phyloP scores from a whole-genome alignment of 169 alveolate genomes.

The Cryptosporidium sp. region DNA sequence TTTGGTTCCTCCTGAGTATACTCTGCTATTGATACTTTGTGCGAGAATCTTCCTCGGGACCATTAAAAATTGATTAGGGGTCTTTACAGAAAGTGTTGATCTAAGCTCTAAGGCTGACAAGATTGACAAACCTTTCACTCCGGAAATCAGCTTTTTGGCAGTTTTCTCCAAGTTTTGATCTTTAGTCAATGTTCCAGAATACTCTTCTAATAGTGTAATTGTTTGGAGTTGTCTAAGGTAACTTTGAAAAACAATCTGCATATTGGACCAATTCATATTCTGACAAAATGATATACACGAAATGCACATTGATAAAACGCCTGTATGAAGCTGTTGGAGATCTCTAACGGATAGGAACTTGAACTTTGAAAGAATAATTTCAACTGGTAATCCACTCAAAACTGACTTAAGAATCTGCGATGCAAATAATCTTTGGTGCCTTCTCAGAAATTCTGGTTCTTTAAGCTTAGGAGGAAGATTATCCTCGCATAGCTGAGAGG shows the following conservation, averaged over 20 bases:
- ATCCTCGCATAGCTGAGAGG: constrained; percentile 19
- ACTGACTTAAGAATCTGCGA: constrained; percentile 8
- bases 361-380: constrained; percentile 14
- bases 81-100: constrained; percentile 28
- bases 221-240: constrained; percentile 11
- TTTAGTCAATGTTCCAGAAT: constrained; percentile 3
- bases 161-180: constrained; percentile 9
- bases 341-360: constrained; percentile 12
- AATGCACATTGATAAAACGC: constrained; percentile 18
- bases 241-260: constrained; percentile 33
- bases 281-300: constrained; percentile 58
- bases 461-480: constrained; percentile 28
- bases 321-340: constrained; percentile 38
- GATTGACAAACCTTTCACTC: constrained; percentile 16
- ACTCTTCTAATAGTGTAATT: constrained; percentile 21
- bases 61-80: constrained; percentile 35
- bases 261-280: constrained; percentile 32
- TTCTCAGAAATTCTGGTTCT: constrained; percentile 4
- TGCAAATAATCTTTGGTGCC: constrained; percentile 63
- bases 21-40: constrained; percentile 1
- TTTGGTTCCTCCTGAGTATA: constrained; percentile 19
- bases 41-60: constrained; percentile 17
- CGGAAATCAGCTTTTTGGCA: constrained; percentile 18
- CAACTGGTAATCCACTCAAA: constrained; percentile 4
- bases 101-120: constrained; percentile 25